phyloP scores from a whole-genome alignment of 2,329 filamentous ascomycete genomes.

The Thyridium curvatum region DNA sequence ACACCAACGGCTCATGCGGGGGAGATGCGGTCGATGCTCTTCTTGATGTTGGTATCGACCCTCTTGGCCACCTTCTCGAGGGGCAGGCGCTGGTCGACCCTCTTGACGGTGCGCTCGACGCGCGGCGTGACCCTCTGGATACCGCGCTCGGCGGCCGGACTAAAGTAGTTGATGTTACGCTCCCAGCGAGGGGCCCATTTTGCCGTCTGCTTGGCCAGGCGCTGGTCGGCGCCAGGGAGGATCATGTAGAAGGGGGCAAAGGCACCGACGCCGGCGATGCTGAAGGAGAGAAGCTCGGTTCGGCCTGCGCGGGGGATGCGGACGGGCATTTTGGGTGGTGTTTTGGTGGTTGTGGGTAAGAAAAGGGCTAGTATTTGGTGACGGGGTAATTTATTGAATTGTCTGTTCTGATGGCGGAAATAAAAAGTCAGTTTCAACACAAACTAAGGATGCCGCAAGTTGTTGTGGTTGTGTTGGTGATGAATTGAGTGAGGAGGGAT shows the following conservation, averaged over 20 bases:
- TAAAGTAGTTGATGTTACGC: slow-evolving; percentile 48
- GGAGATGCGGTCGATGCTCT: slow-evolving; percentile 30
- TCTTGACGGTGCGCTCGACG: slow-evolving; percentile 35
- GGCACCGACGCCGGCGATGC: slow-evolving; percentile 44
- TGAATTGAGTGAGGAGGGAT: too few species aligned
- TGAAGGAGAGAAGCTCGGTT: slow-evolving; percentile 46
- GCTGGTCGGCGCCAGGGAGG: slow-evolving; percentile 49
- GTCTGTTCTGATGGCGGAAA: too few species aligned
- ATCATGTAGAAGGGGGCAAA: slow-evolving; percentile 53
- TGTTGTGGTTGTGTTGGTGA: too few species aligned
- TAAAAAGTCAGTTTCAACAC: too few species aligned
- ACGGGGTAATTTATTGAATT: not conserved
- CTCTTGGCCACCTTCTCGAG: slow-evolving; percentile 43
- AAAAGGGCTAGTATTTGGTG: not conserved
- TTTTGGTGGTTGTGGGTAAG: not conserved
- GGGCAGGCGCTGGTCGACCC: slow-evolving; percentile 39
- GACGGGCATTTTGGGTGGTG: slow-evolving; percentile 36
- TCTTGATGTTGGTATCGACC: slow-evolving; percentile 40
- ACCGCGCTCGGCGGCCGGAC: slow-evolving; percentile 34
- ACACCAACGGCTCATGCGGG: not conserved
- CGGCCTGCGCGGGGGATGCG: slow-evolving; percentile 42
- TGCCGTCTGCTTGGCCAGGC: slow-evolving; percentile 44
- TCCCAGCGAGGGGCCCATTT: slow-evolving; percentile 57
- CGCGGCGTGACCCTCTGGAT: slow-evolving; percentile 44
- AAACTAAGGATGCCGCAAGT: too few species aligned